Base-by-base conservation (phyloP, 1,284 basidiomycete species). In the Moesziomyces sp. region DNA sequence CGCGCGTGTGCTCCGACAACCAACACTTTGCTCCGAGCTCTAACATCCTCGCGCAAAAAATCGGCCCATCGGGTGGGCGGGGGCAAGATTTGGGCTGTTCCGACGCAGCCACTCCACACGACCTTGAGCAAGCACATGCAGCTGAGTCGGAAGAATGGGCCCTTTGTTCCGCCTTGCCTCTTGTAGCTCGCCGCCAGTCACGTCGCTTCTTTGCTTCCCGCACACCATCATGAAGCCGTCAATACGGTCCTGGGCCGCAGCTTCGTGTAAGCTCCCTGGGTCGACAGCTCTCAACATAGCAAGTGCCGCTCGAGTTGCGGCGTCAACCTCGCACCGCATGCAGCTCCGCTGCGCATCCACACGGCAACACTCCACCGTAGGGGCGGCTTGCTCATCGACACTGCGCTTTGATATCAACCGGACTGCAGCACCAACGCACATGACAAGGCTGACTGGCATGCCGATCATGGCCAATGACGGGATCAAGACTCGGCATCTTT, bases 141-240 rank as follows among this genome's bases (percentile, higher is more conserved):
- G 30, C 30, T 34, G 10, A 34, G 30, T 34, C 30, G 30, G 30
- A 34, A 34, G 30, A 13, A 28, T 7, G 26, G 26, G 26, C 26
- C 26, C 38, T 18, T 40, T 40, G 38, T 40, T 18, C 38, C 38
- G 18, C 7, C 16, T 40, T 40, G 5, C 38, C 38, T 18, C 16
- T 40, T 28, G 6, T 28, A 28, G 6, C 26, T 28, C 26, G 26
- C 18, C 16, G 14, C 38, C 38, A 18, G 1, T 14, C 16, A 11
- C 16, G 6, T 40, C 18, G 16, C 18, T 16, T 16, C 16, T 18
- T 18, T 40, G 38, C 38, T 40, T 40, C 35, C 13, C 6, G 14
- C 14, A 40, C 18, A 40, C 16, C 38, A 40, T 3, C 16, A 67
- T 67, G 64, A 61, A 40, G 24, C 51, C 51, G 28, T 68, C 59